Percentiles rank a stretch among this genome's conserved stretches.
phyloP scores from a whole-genome alignment of 139 green algal genomes.

The Chlorella vulgaris region DNA sequence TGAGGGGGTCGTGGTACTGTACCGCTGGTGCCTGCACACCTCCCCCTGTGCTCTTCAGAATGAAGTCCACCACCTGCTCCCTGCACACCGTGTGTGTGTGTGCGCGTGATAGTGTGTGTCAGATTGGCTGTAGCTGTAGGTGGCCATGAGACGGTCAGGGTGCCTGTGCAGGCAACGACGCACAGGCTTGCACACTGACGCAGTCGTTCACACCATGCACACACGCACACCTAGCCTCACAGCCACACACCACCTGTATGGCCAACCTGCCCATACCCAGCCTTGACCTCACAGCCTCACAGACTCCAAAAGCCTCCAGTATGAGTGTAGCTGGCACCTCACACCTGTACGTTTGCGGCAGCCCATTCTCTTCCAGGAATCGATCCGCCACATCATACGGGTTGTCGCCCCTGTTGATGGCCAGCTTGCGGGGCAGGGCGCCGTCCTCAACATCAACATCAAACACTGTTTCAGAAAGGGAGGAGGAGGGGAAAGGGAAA shows the following conservation, averaged over 20 bases:
- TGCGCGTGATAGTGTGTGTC: no score
- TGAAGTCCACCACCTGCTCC: constrained; percentile 91
- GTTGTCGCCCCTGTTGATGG: constrained; percentile 81
- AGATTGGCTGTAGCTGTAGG: no score
- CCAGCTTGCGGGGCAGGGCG: constrained; percentile 71
- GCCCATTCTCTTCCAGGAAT: constrained; percentile 81
- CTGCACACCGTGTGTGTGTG: background rate
- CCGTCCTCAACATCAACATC: constrained; percentile 92
- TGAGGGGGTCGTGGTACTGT: constrained; percentile 60
- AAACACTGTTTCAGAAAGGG: constrained; percentile 70
- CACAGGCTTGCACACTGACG: no score
- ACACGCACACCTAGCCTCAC: no score
- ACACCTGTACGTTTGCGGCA: constrained; percentile 78
- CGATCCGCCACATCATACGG: constrained; percentile 90
- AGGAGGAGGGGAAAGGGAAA: background rate
- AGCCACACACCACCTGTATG: no score
- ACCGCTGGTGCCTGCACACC: background rate
- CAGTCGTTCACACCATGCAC: no score
- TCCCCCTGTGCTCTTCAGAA: constrained; percentile 77
- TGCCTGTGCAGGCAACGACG: no score
- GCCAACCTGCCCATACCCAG: no score
- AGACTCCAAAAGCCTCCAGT: no score
- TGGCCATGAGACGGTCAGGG: no score
- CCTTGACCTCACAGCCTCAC: no score
- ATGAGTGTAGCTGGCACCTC: no score